A percentile compares a stretch with the other conserved stretches of the same genome.
Evolutionary conservation across 225 moss, liverwort and hornwort species (phyloP).

Genomic region (Bryoerythrophyllum caledonicum): DNA sequence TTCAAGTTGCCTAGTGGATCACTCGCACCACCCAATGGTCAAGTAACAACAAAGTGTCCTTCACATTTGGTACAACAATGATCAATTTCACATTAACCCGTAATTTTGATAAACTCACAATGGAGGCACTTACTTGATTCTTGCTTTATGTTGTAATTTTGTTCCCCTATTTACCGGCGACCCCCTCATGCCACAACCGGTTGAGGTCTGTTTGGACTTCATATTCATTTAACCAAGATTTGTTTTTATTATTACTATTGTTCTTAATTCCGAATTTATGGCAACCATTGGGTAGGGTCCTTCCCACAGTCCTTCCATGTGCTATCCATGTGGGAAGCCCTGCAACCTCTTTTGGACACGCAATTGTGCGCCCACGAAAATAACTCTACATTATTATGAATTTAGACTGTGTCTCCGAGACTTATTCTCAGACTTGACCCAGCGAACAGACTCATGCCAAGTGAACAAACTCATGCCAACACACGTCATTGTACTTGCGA

Average conservation of each 20-base stretch:
- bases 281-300: no score
- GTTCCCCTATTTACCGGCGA: no score
- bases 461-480: not conserved
- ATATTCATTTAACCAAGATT: no score
- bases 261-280: no score
- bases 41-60: not conserved
- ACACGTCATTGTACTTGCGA: not conserved
- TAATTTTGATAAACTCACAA: not conserved
- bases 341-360: not conserved
- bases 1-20: not conserved
- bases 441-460: not conserved
- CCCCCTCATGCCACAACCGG: no score
- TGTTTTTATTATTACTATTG: no score
- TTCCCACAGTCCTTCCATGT: not conserved
- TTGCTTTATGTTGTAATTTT: no score
- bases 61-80: not conserved
- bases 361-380: not conserved
- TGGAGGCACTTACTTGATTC: no score
- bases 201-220: no score
- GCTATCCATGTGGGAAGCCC: not conserved
- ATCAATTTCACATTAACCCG: no score
- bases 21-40: not conserved
- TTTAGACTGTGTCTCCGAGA: not conserved
- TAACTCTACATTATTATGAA: not conserved
- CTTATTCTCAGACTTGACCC: not conserved